Conservation (phyloP, 345 rosid genomes). For the Citrus trifoliata region DNA sequence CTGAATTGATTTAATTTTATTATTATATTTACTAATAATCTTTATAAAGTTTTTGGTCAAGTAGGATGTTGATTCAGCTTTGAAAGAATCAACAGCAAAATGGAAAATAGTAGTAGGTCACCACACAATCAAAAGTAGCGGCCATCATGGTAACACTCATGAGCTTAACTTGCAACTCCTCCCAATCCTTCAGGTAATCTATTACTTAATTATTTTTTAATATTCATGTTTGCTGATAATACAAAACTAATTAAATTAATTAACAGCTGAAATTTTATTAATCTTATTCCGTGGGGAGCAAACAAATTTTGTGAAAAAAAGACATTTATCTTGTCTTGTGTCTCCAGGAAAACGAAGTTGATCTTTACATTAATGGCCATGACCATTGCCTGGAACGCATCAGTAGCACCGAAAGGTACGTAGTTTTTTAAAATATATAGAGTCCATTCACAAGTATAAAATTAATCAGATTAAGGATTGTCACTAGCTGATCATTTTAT, state of each 20-base stretch:
- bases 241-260: too few species aligned
- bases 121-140: slow-evolving; percentile 26
- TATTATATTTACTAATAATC: too few species aligned
- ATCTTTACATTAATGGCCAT: slow-evolving; percentile 29
- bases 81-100: slow-evolving; percentile 22
- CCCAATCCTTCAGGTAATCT: slow-evolving; percentile 29
- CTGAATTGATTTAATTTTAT: neutral
- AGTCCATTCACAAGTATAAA: too few species aligned
- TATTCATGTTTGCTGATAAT: too few species aligned
- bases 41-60: too few species aligned
- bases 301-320: too few species aligned
- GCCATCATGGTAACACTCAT: slow-evolving; percentile 19
- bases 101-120: slow-evolving; percentile 37
- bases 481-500: too few species aligned
- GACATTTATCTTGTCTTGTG: neutral
- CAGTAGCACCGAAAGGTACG: slow-evolving; percentile 14
- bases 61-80: slow-evolving; percentile 18
- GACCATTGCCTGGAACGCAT: slow-evolving; percentile 31
- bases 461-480: too few species aligned
- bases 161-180: slow-evolving; percentile 25
- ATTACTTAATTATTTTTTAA: neutral
- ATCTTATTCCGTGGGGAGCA: too few species aligned
- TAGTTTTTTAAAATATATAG: too few species aligned
- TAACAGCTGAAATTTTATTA: too few species aligned
- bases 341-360: slow-evolving; percentile 22